phyloP scores from a whole-genome alignment of 164 flowering plant genomes.

The Chloranthus sessilifolius region DNA sequence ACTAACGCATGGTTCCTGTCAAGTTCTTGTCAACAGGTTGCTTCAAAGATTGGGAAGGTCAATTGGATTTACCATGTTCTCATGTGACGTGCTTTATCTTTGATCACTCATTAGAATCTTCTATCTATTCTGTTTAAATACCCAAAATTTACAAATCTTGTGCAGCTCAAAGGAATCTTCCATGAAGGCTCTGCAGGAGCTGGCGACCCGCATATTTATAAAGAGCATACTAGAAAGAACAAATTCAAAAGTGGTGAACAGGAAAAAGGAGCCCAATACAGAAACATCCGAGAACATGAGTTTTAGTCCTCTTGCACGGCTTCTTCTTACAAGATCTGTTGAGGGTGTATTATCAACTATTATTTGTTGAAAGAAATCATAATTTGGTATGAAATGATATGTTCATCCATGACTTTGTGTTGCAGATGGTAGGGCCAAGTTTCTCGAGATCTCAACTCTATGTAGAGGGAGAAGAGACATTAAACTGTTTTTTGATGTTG shows the following conservation, averaged over 20 bases:
- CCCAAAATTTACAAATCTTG: too few relatives aligned
- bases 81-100: neutral
- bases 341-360: neutral
- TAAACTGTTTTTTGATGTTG: too few relatives aligned
- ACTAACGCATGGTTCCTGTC: slow-evolving; percentile 70
- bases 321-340: slow-evolving; percentile 80
- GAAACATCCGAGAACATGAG: slow-evolving; percentile 51
- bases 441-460: too few relatives aligned
- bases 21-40: slow-evolving; percentile 57
- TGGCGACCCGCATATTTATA: slow-evolving; percentile 49
- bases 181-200: slow-evolving; percentile 65
- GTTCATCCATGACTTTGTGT: too few relatives aligned
- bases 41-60: slow-evolving; percentile 83
- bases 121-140: too few relatives aligned
- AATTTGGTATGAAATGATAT: too few relatives aligned
- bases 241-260: slow-evolving; percentile 35
- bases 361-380: too few relatives aligned
- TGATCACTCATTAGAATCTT: neutral
- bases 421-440: too few relatives aligned
- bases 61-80: slow-evolving; percentile 12
- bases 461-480: too few relatives aligned
- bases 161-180: slow-evolving; percentile 80
- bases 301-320: slow-evolving; percentile 81
- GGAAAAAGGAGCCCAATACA: slow-evolving; percentile 46
- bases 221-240: slow-evolving; percentile 35